A percentile compares a stretch with the other conserved stretches of the same genome.
These are phyloP conservation scores for Auricularia heimuer DNA, from an alignment of 768 basidiomycete genomes.

Conservation along the genomic window DNA sequence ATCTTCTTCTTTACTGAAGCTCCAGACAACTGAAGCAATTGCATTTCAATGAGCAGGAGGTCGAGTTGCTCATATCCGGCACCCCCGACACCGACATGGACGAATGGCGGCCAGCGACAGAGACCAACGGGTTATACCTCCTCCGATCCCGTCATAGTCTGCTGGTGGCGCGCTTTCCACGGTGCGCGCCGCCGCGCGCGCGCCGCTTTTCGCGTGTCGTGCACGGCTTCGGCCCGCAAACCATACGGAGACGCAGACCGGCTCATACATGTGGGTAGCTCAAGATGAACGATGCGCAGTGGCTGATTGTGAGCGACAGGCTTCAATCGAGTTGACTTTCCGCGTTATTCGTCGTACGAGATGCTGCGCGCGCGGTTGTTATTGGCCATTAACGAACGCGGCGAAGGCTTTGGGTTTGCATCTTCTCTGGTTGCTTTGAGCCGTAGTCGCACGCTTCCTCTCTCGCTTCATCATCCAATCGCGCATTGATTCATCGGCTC, in stretches of 20 bases:
- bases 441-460: too few species aligned
- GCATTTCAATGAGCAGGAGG: slow-evolving; percentile 90
- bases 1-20: slow-evolving; percentile 1
- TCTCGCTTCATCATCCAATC: too few species aligned
- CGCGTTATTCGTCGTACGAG: too few species aligned
- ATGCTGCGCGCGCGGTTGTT: too few species aligned
- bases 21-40: slow-evolving; percentile 12
- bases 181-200: slow-evolving; percentile 95
- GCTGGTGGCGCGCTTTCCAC: slow-evolving; percentile 99
- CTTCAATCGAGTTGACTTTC: too few species aligned
- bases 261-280: slow-evolving; percentile 72
- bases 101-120: slow-evolving; percentile 89
- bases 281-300: too few species aligned
- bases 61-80: slow-evolving; percentile 89
- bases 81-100: slow-evolving; percentile 98
- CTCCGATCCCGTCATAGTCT: slow-evolving; percentile 91
- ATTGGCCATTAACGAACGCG: slow-evolving; percentile 96
- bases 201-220: slow-evolving; percentile 89
- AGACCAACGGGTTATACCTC: slow-evolving; percentile 78
- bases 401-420: slow-evolving; percentile 88
- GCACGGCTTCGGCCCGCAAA: slow-evolving; percentile 87
- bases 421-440: slow-evolving; percentile 13
- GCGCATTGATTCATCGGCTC: too few species aligned
- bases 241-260: slow-evolving; percentile 82
- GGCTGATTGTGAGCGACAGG: too few species aligned